phyloP scores from a whole-genome alignment of 805 yeast genomes.

The baker's yeast (Saccharomyces cerevisiae) region DNA sequence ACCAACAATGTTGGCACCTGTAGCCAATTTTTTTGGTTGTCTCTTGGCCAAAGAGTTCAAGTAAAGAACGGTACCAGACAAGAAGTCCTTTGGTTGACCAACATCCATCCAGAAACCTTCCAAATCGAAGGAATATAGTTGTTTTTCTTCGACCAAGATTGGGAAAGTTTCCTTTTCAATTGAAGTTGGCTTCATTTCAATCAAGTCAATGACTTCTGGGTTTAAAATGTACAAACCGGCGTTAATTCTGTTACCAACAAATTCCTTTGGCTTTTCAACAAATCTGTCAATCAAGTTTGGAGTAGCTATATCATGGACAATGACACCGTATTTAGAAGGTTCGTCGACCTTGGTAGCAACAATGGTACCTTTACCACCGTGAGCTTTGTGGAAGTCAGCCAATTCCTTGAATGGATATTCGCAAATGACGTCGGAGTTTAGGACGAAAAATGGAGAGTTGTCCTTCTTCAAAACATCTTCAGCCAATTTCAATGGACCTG shows the following conservation, averaged over 20 bases:
- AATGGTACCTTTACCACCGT: conserved; percentile 97
- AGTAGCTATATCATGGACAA: conserved; percentile 91
- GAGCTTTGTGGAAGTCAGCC: conserved; percentile 85
- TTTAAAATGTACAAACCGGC: conserved; percentile 98
- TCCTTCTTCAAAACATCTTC: conserved; percentile 90
- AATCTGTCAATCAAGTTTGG: conserved; percentile 96
- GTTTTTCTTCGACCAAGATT: conserved; percentile 76
- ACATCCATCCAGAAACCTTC: conserved; percentile 99
- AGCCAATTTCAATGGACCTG: conserved; percentile 97
- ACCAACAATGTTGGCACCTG: conserved; percentile 70
- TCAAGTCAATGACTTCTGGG: conserved; percentile 94
- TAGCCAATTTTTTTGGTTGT: conserved; percentile 58
- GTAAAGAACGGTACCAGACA: conserved; percentile 91
- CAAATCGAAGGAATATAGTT: conserved; percentile 88
- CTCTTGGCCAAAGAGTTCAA: conserved; percentile 79
- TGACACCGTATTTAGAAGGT: conserved; percentile 99
- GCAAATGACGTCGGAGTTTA: conserved; percentile 97
- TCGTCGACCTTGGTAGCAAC: conserved; percentile 99
- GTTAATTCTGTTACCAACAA: conserved; percentile 98
- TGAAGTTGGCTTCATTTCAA: conserved; percentile 97
- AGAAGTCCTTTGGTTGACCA: conserved; percentile 99
- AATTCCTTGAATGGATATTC: conserved; percentile 95
- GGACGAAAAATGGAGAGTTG: conserved; percentile 91
- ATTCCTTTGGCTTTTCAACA: conserved; percentile 98
- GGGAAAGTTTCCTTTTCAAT: conserved; percentile 99